Percentiles rank a stretch among this genome's conserved stretches.
Conservation (phyloP, 495 filamentous ascomycete species). For the Aspergillus haitiensis region DNA sequence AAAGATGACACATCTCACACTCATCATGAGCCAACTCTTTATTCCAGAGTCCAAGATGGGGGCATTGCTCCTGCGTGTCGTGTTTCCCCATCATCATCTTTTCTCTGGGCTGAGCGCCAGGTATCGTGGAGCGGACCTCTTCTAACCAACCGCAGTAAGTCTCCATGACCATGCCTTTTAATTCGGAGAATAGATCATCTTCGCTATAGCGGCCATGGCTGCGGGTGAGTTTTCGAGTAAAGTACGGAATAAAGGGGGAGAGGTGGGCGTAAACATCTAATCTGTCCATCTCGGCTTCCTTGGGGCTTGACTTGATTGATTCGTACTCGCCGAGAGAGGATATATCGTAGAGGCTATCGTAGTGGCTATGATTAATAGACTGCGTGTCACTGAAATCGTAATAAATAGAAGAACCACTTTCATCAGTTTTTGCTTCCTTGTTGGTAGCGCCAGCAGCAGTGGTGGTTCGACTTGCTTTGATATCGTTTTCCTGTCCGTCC, state of each 20-base stretch:
- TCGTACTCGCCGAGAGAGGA: neutral
- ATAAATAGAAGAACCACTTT: conserved; percentile 11
- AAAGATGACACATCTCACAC: conserved; percentile 35
- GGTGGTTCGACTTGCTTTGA: neutral
- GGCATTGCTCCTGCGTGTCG: conserved; percentile 19
- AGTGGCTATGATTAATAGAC: neutral
- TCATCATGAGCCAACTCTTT: conserved; percentile 24
- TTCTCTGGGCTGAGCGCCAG: conserved; percentile 2
- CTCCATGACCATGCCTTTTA: conserved; percentile 34
- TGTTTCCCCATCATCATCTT: neutral
- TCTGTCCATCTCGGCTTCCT: neutral
- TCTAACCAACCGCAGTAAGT: conserved; percentile 33
- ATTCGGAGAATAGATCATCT: conserved; percentile 29
- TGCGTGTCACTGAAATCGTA: conserved; percentile 12
- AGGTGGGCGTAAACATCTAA: conserved; percentile 13
- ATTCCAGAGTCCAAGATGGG: conserved; percentile 36
- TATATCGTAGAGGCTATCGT: neutral
- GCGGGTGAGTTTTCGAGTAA: conserved; percentile 29
- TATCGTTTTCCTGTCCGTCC: conserved; percentile 1
- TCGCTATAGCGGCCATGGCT: conserved; percentile 26
- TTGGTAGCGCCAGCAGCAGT: neutral
- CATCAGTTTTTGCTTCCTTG: neutral
- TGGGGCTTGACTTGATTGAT: neutral
- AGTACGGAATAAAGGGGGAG: conserved; percentile 28
- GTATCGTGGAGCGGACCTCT: conserved; percentile 18